phyloP scores from a whole-genome alignment of 1,139 yeast genomes.

The Geotrichum fermentans region DNA sequence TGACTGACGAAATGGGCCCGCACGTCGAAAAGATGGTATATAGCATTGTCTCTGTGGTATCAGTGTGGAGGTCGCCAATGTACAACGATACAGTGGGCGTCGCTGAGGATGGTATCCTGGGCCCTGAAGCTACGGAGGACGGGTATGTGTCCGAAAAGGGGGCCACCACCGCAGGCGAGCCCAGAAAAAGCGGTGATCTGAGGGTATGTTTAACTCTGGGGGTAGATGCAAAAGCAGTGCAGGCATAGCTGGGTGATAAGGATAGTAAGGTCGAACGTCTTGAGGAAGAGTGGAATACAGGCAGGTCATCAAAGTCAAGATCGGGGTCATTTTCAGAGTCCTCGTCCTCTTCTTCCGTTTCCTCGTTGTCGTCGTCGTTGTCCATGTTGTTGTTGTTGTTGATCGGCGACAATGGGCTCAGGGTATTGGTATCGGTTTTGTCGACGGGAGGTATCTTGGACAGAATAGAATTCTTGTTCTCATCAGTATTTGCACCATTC shows the following conservation, averaged over 20 bases:
- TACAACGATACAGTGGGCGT: conserved; percentile 35
- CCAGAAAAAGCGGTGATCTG: neutral
- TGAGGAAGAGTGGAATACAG: conserved; percentile 10
- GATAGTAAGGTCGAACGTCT: neutral
- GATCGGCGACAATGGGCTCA: neutral
- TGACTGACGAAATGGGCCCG: conserved; percentile 44
- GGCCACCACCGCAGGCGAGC: neutral
- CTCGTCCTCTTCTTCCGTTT: neutral
- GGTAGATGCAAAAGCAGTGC: neutral
- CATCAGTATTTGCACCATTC: too few relatives aligned
- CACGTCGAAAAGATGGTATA: conserved; percentile 38
- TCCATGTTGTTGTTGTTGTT: neutral
- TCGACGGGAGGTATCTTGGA: neutral
- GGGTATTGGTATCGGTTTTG: neutral
- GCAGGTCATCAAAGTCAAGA: conserved; percentile 1
- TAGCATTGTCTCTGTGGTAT: conserved; percentile 41
- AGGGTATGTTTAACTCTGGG: too few relatives aligned
- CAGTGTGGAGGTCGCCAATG: conserved; percentile 46
- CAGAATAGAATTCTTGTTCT: too few relatives aligned
- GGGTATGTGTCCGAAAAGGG: neutral
- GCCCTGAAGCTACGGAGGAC: neutral
- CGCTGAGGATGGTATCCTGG: neutral
- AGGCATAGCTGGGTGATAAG: neutral
- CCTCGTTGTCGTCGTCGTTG: neutral
- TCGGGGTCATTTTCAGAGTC: neutral